A percentile compares a stretch with the other conserved stretches of the same genome.
phyloP scores from a whole-genome alignment of 345 rosid genomes.

The Arabis hirsuta region DNA sequence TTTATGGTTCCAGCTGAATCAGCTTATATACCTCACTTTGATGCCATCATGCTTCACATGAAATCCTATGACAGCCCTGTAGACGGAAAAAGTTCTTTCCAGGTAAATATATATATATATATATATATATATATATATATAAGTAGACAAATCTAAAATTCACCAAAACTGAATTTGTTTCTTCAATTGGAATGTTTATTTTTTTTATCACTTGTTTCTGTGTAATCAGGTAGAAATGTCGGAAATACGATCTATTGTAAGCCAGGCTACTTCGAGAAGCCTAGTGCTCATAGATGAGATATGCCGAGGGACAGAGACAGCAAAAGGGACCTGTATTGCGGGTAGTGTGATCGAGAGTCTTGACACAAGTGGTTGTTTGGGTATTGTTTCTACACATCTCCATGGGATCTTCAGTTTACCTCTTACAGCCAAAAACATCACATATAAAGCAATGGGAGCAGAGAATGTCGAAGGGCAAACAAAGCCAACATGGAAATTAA shows the following conservation, averaged over 20 bases:
- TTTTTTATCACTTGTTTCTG: constrained; percentile 4
- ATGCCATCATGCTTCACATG: constrained; percentile 97
- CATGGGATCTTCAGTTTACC: constrained; percentile 85
- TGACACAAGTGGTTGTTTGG: constrained; percentile 84
- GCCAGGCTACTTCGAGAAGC: constrained; percentile 78
- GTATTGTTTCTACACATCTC: constrained; percentile 92
- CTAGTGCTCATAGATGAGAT: constrained; percentile 94
- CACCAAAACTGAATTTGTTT: constrained; percentile 20
- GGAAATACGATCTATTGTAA: constrained; percentile 78
- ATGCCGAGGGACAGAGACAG: constrained; percentile 97
- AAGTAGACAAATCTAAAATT: not conserved
- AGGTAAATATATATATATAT: constrained; percentile 52
- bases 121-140: not conserved
- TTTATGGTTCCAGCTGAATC: constrained; percentile 96
- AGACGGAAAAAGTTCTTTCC: constrained; percentile 97
- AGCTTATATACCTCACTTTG: constrained; percentile 80
- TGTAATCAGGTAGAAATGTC: constrained; percentile 89
- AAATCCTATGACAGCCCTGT: constrained; percentile 98
- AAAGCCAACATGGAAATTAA: constrained; percentile 86
- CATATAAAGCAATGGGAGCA: constrained; percentile 88
- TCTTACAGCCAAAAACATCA: constrained; percentile 58
- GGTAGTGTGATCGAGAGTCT: constrained; percentile 86
- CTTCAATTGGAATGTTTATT: constrained; percentile 14
- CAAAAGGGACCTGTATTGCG: constrained; percentile 95
- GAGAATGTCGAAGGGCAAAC: constrained; percentile 69